These are phyloP conservation scores for Licmophora abbreviata DNA, from an alignment of 108 stramenopile genomes.

Conservation along the genomic window DNA sequence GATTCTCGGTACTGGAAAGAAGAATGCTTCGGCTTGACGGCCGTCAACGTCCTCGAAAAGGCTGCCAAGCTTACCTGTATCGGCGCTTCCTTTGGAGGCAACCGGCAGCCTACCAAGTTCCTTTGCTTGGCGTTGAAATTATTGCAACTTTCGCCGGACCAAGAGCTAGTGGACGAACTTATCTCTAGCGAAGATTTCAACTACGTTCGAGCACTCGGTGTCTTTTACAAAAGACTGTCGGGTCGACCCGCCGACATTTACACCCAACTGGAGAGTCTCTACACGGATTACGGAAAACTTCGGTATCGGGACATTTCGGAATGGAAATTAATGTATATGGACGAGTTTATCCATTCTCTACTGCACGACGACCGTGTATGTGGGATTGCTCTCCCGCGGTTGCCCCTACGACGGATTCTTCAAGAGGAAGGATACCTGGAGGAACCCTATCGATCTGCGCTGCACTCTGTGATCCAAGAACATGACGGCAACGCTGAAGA, in stretches of 20 bases:
- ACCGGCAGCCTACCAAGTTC: slow-evolving; percentile 87
- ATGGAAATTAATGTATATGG: slow-evolving; percentile 85
- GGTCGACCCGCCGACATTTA: slow-evolving; percentile 93
- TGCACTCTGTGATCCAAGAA: neutral
- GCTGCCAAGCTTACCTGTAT: slow-evolving; percentile 76
- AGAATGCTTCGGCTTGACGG: slow-evolving; percentile 87
- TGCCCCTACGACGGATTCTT: slow-evolving; percentile 75
- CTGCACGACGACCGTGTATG: slow-evolving; percentile 66
- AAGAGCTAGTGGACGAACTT: slow-evolving; percentile 85
- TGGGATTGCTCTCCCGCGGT: slow-evolving; percentile 87
- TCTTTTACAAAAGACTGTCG: slow-evolving; percentile 91
- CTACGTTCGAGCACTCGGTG: slow-evolving; percentile 90
- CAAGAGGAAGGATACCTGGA: slow-evolving; percentile 67
- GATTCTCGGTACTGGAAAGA: slow-evolving; percentile 86
- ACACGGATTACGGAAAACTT: slow-evolving; percentile 83
- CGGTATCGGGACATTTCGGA: slow-evolving; percentile 49
- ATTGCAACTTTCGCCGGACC: slow-evolving; percentile 92
- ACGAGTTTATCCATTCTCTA: slow-evolving; percentile 87
- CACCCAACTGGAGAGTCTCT: slow-evolving; percentile 84
- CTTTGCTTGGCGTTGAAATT: slow-evolving; percentile 92
- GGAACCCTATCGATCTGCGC: slow-evolving; percentile 45
- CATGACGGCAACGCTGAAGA: slow-evolving; percentile 14
- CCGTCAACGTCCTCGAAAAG: slow-evolving; percentile 88
- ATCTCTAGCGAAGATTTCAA: slow-evolving; percentile 94
- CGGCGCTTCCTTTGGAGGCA: slow-evolving; percentile 86